Evolutionary conservation across 768 basidiomycete species (phyloP), one percentile per base, ranked within the genome.

Genomic region (Boletus barrowsii): DNA sequence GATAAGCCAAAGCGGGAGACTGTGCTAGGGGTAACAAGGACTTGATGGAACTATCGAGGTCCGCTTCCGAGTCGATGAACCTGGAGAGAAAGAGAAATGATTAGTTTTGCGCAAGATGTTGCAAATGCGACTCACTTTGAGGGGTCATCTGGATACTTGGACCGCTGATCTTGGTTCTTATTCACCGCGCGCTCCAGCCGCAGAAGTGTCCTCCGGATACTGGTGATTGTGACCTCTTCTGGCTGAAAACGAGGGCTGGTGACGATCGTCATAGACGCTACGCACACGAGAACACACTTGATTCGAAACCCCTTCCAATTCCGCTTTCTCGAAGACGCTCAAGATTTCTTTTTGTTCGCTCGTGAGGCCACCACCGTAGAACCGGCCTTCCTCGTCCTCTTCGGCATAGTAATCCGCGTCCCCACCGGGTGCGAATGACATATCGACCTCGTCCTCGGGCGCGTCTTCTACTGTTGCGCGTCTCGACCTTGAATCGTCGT

Each of bases 1-100:
- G 88, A 68, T 97, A 99, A 55, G 93, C 88, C 20, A 91, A 68
- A 8, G 79, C 75, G 0, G 95, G 90, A 4, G 81, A 81, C 66
- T 97, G 93, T 1, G 96, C 88, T 20, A 99, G 77, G 6, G 94
- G 88, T n/a, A 97, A 77, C 43, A 99, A 73, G 1, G 84, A 80
- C 69, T 96, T 95, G 51, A 98, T 83, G 9, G 93, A 83, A 51
- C 78, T 76, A 66, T 98, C 94, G 7, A 99, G 82, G 66, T 97
- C 93, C 24, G 93, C 91, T 76, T 99, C 97, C 1, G 97, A 98
- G 69, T 98, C 97, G 62, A 99, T 98, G 78, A 98, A 99, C 71
- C 96, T 98, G 46, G 20, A 26, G 33, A 32, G 41, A n/a, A 45
- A 26, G 33, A 32, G 41, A n/a, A 45, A 13, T 35, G 24, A 30